phyloP scores from a whole-genome alignment of 129 eudicot genomes.

The Solidago caesia region DNA sequence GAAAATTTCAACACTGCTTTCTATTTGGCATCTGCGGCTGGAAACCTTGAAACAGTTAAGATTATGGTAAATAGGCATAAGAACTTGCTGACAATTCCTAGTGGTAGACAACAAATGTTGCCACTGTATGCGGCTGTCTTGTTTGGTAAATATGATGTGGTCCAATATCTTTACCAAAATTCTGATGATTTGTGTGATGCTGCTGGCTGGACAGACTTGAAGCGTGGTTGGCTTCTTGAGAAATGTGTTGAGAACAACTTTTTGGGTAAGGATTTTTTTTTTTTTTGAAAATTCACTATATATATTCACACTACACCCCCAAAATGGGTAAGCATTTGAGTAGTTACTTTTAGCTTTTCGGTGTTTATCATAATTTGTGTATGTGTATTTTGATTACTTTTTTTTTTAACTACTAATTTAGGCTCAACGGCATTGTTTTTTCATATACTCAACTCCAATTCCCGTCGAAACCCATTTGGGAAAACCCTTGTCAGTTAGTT shows the following conservation, averaged over 20 bases:
- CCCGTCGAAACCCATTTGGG: no score
- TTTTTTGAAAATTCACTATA: no score
- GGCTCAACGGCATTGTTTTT: no score
- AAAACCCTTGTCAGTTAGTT: no score
- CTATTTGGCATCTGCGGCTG: slow-evolving; percentile 41
- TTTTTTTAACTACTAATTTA: no score
- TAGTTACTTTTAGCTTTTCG: no score
- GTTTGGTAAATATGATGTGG: slow-evolving; percentile 34
- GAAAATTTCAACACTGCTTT: slow-evolving; percentile 32
- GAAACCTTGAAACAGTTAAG: slow-evolving; percentile 26
- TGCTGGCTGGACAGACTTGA: slow-evolving; percentile 3
- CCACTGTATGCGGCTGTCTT: slow-evolving; percentile 38
- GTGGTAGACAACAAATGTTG: slow-evolving; percentile 1
- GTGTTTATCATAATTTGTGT: no score
- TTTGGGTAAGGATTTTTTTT: no score
- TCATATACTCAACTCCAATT: no score
- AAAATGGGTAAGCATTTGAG: no score
- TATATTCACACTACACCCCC: no score
- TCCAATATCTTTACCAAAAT: slow-evolving; percentile 13
- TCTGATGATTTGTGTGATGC: neutral
- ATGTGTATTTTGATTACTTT: no score
- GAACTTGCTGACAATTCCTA: slow-evolving; percentile 6
- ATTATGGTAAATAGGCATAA: slow-evolving; percentile 22
- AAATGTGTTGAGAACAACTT: slow-evolving; percentile 24
- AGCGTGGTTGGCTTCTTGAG: slow-evolving; percentile 28